Conservation (phyloP, 257 asterid genomes). For the Thymus quinquecostatus region DNA sequence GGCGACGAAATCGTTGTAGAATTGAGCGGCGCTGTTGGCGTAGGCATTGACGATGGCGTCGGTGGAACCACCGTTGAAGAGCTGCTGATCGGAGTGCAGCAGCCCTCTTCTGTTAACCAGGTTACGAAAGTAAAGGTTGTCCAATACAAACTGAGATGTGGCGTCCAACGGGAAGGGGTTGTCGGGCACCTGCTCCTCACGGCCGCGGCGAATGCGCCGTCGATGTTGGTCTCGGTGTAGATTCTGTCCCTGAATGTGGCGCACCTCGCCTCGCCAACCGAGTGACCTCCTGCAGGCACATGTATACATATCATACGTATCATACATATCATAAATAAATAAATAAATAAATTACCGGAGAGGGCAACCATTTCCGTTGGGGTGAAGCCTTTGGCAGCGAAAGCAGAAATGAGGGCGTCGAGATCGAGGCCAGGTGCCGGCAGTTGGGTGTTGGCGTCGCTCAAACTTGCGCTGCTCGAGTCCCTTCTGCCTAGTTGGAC, state of each 20-base stretch:
- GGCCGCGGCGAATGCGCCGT: slow-evolving; percentile 47
- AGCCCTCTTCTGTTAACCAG: slow-evolving; percentile 50
- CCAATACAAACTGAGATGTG: slow-evolving; percentile 41
- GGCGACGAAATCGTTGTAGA: slow-evolving; percentile 56
- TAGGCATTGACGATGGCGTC: slow-evolving; percentile 62
- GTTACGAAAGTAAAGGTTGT: slow-evolving; percentile 54
- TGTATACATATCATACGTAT: too few species aligned
- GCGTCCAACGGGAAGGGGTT: slow-evolving; percentile 45
- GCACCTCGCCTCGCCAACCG: slow-evolving; percentile 75
- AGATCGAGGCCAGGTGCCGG: slow-evolving; percentile 55
- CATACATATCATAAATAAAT: too few species aligned
- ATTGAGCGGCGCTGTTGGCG: slow-evolving; percentile 45
- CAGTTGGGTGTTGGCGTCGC: slow-evolving; percentile 56
- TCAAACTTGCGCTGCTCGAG: slow-evolving; percentile 57
- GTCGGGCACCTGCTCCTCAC: slow-evolving; percentile 49
- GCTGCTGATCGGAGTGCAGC: slow-evolving; percentile 68
- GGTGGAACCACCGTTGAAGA: slow-evolving; percentile 64
- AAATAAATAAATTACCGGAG: slow-evolving; percentile 39
- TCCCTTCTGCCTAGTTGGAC: slow-evolving; percentile 70
- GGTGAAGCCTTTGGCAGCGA: slow-evolving; percentile 69
- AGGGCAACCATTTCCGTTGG: slow-evolving; percentile 71
- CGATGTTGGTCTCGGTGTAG: slow-evolving; percentile 63
- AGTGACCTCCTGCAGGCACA: slow-evolving; percentile 28
- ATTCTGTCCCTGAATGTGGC: slow-evolving; percentile 48
- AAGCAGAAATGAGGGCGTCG: slow-evolving; percentile 49